Evolutionary conservation across 768 basidiomycete genomes (phyloP).

Genomic region (Cyclocybe cylindracea): DNA sequence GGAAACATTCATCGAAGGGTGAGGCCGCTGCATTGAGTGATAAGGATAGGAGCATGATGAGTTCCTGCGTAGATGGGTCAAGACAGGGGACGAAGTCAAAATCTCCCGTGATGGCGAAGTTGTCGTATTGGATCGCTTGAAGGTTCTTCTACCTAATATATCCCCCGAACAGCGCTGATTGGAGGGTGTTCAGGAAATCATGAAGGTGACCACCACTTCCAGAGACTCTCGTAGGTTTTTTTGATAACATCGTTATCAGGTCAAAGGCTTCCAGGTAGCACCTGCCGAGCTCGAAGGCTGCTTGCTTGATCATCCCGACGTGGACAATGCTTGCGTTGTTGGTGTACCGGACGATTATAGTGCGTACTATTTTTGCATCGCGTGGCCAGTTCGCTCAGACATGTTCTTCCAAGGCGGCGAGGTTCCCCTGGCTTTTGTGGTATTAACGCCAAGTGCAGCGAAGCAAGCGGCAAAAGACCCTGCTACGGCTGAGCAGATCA

Average conservation of each 20-base stretch:
- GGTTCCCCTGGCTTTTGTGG: conserved; percentile 69
- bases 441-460: conserved; percentile 45
- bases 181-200: conserved; percentile 35
- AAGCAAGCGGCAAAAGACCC: conserved; percentile 30
- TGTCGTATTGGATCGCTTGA: conserved; percentile 62
- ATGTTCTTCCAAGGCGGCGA: conserved; percentile 52
- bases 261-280: conserved; percentile 72
- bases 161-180: neutral
- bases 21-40: conserved; percentile 1
- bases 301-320: conserved; percentile 62
- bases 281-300: conserved; percentile 73
- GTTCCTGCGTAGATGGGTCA: conserved; percentile 51
- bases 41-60: neutral
- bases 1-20: conserved; percentile 75
- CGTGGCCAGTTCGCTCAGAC: neutral
- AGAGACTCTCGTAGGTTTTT: neutral
- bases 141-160: conserved; percentile 35
- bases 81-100: conserved; percentile 66
- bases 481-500: conserved; percentile 32
- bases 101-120: conserved; percentile 54
- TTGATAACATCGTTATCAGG: conserved; percentile 35
- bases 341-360: conserved; percentile 65
- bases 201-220: conserved; percentile 33
- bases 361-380: conserved; percentile 17
- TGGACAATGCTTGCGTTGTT: conserved; percentile 64